Evolutionary conservation across 23 red algal genomes (phyloP).

Genomic region (Pyropia haitanensis): DNA sequence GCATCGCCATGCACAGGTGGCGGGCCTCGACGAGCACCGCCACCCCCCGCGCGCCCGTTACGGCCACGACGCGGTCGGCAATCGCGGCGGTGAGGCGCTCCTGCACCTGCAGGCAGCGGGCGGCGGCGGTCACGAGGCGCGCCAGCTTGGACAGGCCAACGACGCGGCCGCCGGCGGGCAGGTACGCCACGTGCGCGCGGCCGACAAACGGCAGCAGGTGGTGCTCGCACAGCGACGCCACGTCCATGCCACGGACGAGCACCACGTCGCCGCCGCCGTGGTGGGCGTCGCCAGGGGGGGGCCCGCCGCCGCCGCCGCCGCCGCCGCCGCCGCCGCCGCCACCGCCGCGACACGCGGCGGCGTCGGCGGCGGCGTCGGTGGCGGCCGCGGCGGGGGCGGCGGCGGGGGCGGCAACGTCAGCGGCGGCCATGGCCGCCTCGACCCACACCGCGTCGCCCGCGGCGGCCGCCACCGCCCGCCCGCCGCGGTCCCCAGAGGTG

Average conservation of each 20-base stretch:
- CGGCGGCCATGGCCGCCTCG: not conserved
- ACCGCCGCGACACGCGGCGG: conserved; percentile 7
- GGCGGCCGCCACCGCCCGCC: not conserved
- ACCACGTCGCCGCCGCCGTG: conserved; percentile 68
- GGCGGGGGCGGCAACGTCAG: not conserved
- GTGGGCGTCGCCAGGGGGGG: conserved; percentile 52
- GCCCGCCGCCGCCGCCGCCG: conserved; percentile 9
- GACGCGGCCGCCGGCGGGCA: conserved; percentile 43
- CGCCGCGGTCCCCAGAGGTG: not conserved
- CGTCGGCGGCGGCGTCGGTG: not conserved
- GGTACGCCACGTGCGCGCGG: conserved; percentile 60
- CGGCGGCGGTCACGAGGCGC: conserved; percentile 55
- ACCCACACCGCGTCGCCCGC: not conserved
- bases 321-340: conserved; percentile 27
- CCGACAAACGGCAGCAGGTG: conserved; percentile 91
- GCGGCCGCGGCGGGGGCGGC: too few species aligned
- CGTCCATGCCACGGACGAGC: conserved; percentile 49
- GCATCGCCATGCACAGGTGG: conserved; percentile 86
- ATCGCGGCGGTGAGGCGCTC: conserved; percentile 85
- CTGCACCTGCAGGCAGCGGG: conserved; percentile 75
- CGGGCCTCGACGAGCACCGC: conserved; percentile 64
- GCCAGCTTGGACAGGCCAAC: conserved; percentile 89
- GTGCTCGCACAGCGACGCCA: conserved; percentile 96
- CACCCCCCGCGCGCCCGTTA: conserved; percentile 39
- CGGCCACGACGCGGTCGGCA: conserved; percentile 47